Percentiles rank a stretch among this genome's conserved stretches.
Conservation (phyloP, 345 rosid species). For the Citrus glauca region DNA sequence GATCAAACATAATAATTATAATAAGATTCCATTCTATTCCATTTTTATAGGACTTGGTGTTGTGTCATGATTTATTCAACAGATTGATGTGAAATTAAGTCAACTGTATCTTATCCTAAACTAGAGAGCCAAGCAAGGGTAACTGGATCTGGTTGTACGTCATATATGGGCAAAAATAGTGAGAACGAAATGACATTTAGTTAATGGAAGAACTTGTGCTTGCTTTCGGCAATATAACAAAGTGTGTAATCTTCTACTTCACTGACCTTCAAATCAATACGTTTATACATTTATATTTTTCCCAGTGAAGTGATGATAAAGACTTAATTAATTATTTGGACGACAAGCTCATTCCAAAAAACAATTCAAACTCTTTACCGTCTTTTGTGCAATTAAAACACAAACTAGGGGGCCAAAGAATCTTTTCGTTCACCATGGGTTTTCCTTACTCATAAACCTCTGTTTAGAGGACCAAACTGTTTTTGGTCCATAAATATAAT, state of each 20-base stretch:
- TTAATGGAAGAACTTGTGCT: background rate
- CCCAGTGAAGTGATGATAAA: too few relatives aligned
- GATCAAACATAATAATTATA: too few relatives aligned
- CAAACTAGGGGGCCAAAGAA: too few relatives aligned
- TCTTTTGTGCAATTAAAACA: too few relatives aligned
- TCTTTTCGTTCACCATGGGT: too few relatives aligned
- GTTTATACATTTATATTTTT: too few relatives aligned
- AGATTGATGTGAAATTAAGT: slow-evolving; percentile 2
- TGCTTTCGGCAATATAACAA: background rate
- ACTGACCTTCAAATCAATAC: background rate
- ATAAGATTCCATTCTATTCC: too few relatives aligned
- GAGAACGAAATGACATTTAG: background rate
- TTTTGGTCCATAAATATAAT: too few relatives aligned
- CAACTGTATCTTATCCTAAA: background rate
- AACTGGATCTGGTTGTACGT: background rate
- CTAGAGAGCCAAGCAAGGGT: background rate
- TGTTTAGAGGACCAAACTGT: too few relatives aligned
- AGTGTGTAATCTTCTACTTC: background rate
- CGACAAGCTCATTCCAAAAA: too few relatives aligned
- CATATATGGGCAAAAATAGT: background rate
- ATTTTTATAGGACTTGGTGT: background rate
- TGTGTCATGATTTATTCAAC: background rate
- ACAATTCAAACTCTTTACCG: too few relatives aligned
- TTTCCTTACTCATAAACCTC: too few relatives aligned
- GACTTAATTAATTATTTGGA: background rate